Percentiles rank a stretch among this genome's conserved stretches.
phyloP scores from a whole-genome alignment of 371 early-diverging fungal genomes.

The Zychaea mexicana region DNA sequence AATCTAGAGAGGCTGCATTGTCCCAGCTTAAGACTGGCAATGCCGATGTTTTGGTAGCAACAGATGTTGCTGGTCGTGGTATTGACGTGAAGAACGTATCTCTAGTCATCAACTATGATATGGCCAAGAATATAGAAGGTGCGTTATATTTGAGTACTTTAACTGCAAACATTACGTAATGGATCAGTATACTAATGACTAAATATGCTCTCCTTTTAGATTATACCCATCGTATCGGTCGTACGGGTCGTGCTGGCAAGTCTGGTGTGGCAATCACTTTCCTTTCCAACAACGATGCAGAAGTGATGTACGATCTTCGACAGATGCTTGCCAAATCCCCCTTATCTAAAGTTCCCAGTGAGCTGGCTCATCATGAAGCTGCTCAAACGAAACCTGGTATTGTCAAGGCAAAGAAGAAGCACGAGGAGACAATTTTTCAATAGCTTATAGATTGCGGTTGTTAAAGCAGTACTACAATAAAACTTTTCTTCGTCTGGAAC shows the following conservation, averaged over 20 bases:
- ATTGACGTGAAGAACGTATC: conserved; percentile 98
- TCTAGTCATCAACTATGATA: conserved; percentile 96
- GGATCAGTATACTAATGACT: too few species aligned
- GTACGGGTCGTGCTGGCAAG: conserved; percentile 97
- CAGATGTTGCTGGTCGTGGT: conserved; percentile 98
- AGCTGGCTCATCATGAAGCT: conserved; percentile 86
- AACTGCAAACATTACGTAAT: not conserved
- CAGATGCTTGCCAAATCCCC: conserved; percentile 86
- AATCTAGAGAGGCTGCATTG: conserved; percentile 66
- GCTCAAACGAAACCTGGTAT: conserved; percentile 72
- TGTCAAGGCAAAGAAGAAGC: conserved; percentile 56
- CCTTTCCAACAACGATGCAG: conserved; percentile 79
- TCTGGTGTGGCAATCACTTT: conserved; percentile 96
- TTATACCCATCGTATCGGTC: conserved; percentile 97
- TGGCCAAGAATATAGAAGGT: conserved; percentile 96
- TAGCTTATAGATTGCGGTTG: conserved; percentile 10
- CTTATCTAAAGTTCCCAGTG: conserved; percentile 82
- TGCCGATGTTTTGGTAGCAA: conserved; percentile 88
- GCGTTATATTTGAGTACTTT: conserved; percentile 19
- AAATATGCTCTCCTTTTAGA: conserved; percentile 49
- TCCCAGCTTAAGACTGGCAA: conserved; percentile 74
- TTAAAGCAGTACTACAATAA: too few species aligned
- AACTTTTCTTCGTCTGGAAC: too few species aligned
- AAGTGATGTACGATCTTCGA: conserved; percentile 89
- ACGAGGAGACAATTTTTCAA: conserved; percentile 65